Conservation (phyloP, 1,284 basidiomycete species). For the Leccinum subrobustum region DNA sequence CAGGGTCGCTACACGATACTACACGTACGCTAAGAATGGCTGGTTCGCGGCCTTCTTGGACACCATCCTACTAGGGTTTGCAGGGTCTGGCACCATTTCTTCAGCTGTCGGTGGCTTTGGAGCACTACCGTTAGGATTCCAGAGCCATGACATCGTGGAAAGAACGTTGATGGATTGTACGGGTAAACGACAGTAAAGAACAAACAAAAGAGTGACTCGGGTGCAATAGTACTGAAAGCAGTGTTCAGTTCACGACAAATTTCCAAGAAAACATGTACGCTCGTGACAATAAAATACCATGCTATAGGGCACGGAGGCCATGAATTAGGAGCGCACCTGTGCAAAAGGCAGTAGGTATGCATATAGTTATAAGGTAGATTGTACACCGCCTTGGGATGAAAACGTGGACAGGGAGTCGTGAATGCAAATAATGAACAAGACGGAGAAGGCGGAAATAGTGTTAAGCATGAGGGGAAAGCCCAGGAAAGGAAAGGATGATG, state of each 20-base stretch:
- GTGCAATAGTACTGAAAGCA: constrained; percentile 3
- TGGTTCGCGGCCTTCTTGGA: constrained; percentile 75
- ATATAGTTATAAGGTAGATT: constrained; percentile 37
- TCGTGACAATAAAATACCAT: constrained; percentile 20
- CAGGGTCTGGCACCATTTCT: constrained; percentile 48
- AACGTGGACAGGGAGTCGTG: constrained; percentile 22
- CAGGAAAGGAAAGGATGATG: constrained; percentile 31
- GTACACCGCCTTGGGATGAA: constrained; percentile 32
- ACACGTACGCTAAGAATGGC: constrained; percentile 75
- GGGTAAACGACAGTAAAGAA: not conserved
- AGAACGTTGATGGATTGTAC: not conserved
- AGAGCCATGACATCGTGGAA: constrained; percentile 34
- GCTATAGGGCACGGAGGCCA: constrained; percentile 23
- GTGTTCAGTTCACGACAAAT: not conserved
- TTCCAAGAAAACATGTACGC: not conserved
- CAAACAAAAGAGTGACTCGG: not conserved
- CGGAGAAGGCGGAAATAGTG: constrained; percentile 20
- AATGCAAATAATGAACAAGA: constrained; percentile 30
- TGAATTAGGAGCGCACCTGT: constrained; percentile 35
- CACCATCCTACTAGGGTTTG: constrained; percentile 62
- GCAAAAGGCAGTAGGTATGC: constrained; percentile 35
- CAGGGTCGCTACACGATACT: not conserved
- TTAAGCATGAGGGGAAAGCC: constrained; percentile 28
- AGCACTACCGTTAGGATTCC: constrained; percentile 27
- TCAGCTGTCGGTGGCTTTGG: constrained; percentile 19